These are phyloP conservation scores for Pleurotus eryngii DNA, from an alignment of 768 basidiomycete species.

Conservation along the genomic window DNA sequence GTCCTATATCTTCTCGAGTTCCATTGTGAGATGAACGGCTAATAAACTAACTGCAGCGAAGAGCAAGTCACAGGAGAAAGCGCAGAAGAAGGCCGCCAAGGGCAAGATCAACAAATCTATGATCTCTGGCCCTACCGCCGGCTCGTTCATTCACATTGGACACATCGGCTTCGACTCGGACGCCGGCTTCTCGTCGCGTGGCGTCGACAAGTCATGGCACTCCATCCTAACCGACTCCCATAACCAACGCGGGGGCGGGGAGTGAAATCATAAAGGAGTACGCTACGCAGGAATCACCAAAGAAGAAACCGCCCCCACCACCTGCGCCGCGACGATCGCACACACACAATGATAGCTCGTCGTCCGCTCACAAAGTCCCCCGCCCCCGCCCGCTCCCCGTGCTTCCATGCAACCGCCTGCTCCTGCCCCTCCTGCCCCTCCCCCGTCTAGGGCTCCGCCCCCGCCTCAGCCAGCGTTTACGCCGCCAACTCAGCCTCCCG, in stretches of 20 bases:
- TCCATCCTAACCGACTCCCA: constrained; percentile 49
- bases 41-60: constrained; percentile 36
- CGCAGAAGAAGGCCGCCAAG: constrained; percentile 56
- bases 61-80: constrained; percentile 49
- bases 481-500: constrained; percentile 27
- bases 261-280: constrained; percentile 85
- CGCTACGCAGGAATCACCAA: constrained; percentile 40
- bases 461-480: too few relatives aligned
- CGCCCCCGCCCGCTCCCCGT: constrained; percentile 31
- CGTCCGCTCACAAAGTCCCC: constrained; percentile 22
- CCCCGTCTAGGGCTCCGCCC: constrained; percentile 35
- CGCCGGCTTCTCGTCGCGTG: constrained; percentile 79
- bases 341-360: constrained; percentile 30
- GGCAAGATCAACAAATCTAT: constrained; percentile 90
- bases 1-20: not conserved
- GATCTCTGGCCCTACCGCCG: constrained; percentile 78
- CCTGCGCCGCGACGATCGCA: constrained; percentile 45
- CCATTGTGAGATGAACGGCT: not conserved
- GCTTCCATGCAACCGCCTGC: constrained; percentile 31
- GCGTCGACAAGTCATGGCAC: constrained; percentile 90
- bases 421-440: constrained; percentile 34
- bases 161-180: constrained; percentile 94
- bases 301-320: constrained; percentile 38
- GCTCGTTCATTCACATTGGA: constrained; percentile 85
- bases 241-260: constrained; percentile 47